Percentiles rank a stretch among this genome's conserved stretches.
Evolutionary conservation across 148 eudicot species (phyloP).

Genomic region (Tetragonia tetragonoides): DNA sequence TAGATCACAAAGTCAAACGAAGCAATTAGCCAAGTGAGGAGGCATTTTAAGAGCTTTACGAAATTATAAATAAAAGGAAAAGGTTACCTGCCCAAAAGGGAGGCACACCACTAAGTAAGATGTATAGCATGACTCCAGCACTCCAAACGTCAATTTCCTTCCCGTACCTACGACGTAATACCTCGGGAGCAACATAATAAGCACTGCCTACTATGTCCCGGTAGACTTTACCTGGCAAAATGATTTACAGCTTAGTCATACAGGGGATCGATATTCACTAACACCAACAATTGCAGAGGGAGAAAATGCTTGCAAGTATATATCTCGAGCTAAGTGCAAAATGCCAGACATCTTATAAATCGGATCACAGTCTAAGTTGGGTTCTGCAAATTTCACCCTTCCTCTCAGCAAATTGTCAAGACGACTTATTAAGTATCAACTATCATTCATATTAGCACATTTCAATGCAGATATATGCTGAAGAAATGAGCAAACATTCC

Average conservation of each 20-base stretch:
- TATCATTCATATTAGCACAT: not conserved
- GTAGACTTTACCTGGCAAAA: constrained; percentile 66
- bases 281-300: not conserved
- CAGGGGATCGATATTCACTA: not conserved
- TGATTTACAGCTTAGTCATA: constrained; percentile 10
- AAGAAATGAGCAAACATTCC: not conserved
- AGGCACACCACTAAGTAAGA: constrained; percentile 91
- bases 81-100: constrained; percentile 93
- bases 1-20: constrained; percentile 26
- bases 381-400: not conserved
- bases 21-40: not conserved
- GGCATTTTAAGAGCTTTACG: not conserved
- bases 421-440: not conserved
- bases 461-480: not conserved
- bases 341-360: not conserved
- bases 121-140: constrained; percentile 92
- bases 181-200: constrained; percentile 95
- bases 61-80: not conserved
- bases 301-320: not conserved
- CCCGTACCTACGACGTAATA: constrained; percentile 74
- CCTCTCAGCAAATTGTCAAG: not conserved
- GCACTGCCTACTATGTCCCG: constrained; percentile 93
- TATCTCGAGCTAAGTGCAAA: not conserved
- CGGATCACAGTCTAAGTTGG: not conserved
- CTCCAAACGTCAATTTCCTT: constrained; percentile 91